Evolutionary conservation across 306 rosid genomes (phyloP), one percentile per base, ranked within the genome.

Genomic region (Begonia peltatifolia): DNA sequence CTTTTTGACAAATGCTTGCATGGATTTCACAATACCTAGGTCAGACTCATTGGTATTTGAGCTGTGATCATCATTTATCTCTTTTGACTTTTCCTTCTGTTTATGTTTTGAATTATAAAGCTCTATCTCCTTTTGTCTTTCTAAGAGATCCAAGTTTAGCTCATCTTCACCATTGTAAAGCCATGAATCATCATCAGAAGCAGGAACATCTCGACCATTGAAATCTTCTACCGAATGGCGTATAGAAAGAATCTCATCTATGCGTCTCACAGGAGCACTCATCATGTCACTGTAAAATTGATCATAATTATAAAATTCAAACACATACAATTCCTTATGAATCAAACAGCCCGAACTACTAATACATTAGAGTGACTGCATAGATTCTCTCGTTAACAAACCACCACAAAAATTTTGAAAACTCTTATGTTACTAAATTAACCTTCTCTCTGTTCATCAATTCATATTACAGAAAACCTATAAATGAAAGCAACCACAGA

Each of bases 101-200:
- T 76, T 73, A 73, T 73, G 83, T 64, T 83, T 77, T 42, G 64
- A 69, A 59, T 81, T 76, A 70, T 71, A 81, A 47, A 62, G 77
- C 38, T 83, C 88, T 80, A 86, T 75, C 79, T 90, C 99, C 80
- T 79, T 81, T 60, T 81, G 96, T 60, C 99, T 83, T 75, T 90
- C 88, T 61, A 72, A 48, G 61, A 90, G 88, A 35, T 80, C 88
- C 41, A 79, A 65, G 73, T 77, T 83, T 66, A 90, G 72, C 46
- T 86, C 99, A 38, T 75, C 95, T 62, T 90, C 99, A 51, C 94
- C 99, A 47, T 56, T 43, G 69, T 86, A 84, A 50, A 86, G 82
- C 99, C 94, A 92, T 18, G 83, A 79, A 71, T 92, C 96, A 57
- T 75, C 74, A 57, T 86, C 94, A 65, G 93, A 81, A 43, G 94